phyloP scores from a whole-genome alignment of 2,329 filamentous ascomycete genomes.

The Aspergillus tamarii region DNA sequence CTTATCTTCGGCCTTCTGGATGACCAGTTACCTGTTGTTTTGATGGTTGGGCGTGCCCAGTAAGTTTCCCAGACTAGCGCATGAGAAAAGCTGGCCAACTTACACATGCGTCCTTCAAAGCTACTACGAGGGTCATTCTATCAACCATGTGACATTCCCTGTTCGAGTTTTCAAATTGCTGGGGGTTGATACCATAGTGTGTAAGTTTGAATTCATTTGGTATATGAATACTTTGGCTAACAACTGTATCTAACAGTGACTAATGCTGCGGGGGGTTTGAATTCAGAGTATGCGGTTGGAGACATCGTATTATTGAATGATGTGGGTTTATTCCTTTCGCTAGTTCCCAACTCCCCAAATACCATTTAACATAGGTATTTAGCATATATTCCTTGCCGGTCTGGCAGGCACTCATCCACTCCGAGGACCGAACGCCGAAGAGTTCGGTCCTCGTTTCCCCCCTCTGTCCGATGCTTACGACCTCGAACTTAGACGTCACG shows the following conservation, averaged over 20 bases:
- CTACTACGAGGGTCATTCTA: conserved; percentile 69
- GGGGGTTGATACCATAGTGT: conserved; percentile 62
- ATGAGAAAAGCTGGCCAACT: conserved; percentile 37
- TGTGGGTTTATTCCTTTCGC: conserved; percentile 41
- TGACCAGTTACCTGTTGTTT: conserved; percentile 58
- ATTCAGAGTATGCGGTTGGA: conserved; percentile 65
- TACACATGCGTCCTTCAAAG: conserved; percentile 39
- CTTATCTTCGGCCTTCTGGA: conserved; percentile 66
- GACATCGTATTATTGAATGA: conserved; percentile 69
- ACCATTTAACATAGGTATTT: conserved; percentile 9
- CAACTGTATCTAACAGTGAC: conserved; percentile 54
- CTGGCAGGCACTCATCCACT: conserved; percentile 64
- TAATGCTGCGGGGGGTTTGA: conserved; percentile 68
- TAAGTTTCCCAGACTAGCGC: conserved; percentile 29
- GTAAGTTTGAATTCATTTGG: conserved; percentile 38
- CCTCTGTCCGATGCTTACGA: conserved; percentile 69
- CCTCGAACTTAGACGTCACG: conserved; percentile 59
- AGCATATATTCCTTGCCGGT: conserved; percentile 68
- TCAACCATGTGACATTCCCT: conserved; percentile 65
- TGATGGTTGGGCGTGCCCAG: conserved; percentile 69
- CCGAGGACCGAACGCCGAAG: conserved; percentile 64
- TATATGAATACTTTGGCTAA: not conserved
- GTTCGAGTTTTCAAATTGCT: conserved; percentile 66
- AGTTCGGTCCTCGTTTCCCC: conserved; percentile 66
- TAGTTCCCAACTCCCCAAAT: no score